These are phyloP conservation scores for Periconia macrospinosa DNA, from an alignment of 2,329 filamentous ascomycete genomes.

Conservation along the genomic window DNA sequence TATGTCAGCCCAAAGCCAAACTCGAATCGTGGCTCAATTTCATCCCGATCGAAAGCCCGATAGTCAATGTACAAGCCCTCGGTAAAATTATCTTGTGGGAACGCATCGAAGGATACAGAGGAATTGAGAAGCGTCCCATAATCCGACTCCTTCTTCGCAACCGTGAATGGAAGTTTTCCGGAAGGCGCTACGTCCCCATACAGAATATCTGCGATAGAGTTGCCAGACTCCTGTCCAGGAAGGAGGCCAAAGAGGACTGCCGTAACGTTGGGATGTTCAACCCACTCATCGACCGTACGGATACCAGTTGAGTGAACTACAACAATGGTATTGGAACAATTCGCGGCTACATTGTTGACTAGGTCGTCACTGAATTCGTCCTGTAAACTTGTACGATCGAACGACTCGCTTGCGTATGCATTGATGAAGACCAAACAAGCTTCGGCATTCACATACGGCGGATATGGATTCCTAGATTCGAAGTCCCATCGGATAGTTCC, in stretches of 20 bases:
- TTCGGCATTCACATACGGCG: slow-evolving; percentile 32
- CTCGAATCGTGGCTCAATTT: slow-evolving; percentile 70
- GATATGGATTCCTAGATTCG: slow-evolving; percentile 28
- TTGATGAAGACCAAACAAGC: slow-evolving; percentile 62
- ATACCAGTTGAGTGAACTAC: slow-evolving; percentile 51
- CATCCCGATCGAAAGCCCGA: slow-evolving; percentile 67
- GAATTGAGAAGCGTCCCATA: slow-evolving; percentile 66
- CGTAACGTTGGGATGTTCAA: slow-evolving; percentile 74
- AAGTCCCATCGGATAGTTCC: slow-evolving; percentile 42
- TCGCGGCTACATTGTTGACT: slow-evolving; percentile 48
- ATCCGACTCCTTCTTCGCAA: slow-evolving; percentile 52
- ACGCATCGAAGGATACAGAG: slow-evolving; percentile 55
- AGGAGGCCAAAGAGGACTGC: slow-evolving; percentile 80
- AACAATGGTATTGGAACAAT: slow-evolving; percentile 56
- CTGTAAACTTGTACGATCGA: slow-evolving; percentile 25
- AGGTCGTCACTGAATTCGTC: slow-evolving; percentile 32
- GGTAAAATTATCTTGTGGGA: slow-evolving; percentile 72
- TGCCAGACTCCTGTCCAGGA: slow-evolving; percentile 60
- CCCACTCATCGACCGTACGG: slow-evolving; percentile 73
- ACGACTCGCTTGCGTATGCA: slow-evolving; percentile 47
- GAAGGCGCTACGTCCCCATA: slow-evolving; percentile 42
- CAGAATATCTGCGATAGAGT: slow-evolving; percentile 43
- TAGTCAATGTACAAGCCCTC: slow-evolving; percentile 84
- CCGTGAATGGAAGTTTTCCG: slow-evolving; percentile 57
- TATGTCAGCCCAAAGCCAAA: slow-evolving; percentile 78